Conservation (phyloP, 352 stramenopile genomes). For the Peronospora farinosa region DNA sequence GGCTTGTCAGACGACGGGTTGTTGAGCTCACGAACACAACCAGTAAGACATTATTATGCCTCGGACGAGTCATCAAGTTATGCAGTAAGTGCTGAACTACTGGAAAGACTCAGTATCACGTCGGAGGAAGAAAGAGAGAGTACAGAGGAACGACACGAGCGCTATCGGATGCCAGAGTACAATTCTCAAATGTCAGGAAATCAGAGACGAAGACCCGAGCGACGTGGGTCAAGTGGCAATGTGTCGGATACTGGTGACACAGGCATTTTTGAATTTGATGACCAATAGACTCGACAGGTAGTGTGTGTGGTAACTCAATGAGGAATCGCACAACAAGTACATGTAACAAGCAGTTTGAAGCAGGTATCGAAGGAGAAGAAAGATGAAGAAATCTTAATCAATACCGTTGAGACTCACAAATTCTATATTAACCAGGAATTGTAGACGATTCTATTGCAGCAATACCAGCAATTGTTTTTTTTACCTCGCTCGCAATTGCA, state of each 20-base stretch:
- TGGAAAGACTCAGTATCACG: conserved; percentile 34
- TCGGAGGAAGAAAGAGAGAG: conserved; percentile 29
- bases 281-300: conserved; percentile 44
- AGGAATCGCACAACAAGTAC: conserved; percentile 9
- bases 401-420: not conserved
- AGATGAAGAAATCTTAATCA: not conserved
- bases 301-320: conserved; percentile 18
- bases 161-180: conserved; percentile 24
- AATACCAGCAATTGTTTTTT: not conserved
- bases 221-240: conserved; percentile 47
- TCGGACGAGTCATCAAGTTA: conserved; percentile 29
- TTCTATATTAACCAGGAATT: no score
- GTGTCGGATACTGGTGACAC: conserved; percentile 43
- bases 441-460: not conserved
- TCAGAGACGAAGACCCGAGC: conserved; percentile 30
- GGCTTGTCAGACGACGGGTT: conserved; percentile 21
- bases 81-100: conserved; percentile 30
- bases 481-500: no score
- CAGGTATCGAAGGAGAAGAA: not conserved
- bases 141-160: conserved; percentile 20
- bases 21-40: conserved; percentile 19
- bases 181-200: conserved; percentile 16
- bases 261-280: conserved; percentile 74
- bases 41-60: conserved; percentile 27
- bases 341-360: conserved; percentile 3